A percentile compares a stretch with the other conserved stretches of the same genome.
Conservation (phyloP, 306 rosid genomes). For the Mimosa pudica region DNA sequence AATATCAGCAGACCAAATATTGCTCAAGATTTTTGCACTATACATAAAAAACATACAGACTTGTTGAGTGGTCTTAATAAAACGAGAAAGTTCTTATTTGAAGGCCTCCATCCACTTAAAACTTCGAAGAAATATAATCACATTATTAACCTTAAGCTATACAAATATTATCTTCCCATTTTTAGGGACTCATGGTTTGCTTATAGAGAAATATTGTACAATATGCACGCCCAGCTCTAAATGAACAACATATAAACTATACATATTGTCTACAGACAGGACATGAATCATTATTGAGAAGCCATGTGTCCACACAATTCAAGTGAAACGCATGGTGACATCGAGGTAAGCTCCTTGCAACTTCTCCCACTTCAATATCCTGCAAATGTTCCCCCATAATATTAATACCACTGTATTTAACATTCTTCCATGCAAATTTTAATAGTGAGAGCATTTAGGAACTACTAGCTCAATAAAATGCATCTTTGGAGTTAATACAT, state of each 20-base stretch:
- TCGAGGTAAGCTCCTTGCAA: constrained; percentile 62
- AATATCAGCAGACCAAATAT: no score
- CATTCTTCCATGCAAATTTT: constrained; percentile 16
- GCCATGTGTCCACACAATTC: constrained; percentile 82
- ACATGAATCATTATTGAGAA: constrained; percentile 67
- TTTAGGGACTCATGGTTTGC: neutral
- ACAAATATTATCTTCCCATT: constrained; percentile 25
- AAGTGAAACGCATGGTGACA: constrained; percentile 74
- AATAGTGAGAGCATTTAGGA: constrained; percentile 17
- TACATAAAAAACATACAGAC: neutral
- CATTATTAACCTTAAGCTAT: constrained; percentile 10
- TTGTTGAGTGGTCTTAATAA: neutral
- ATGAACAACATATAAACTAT: constrained; percentile 28
- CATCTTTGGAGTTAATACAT: constrained; percentile 1
- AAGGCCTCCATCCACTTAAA: neutral
- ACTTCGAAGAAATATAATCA: neutral
- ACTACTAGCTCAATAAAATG: constrained; percentile 11
- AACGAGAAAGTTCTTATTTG: neutral
- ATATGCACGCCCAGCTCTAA: constrained; percentile 17
- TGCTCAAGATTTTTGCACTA: no score
- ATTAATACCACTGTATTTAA: constrained; percentile 1
- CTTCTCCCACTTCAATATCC: constrained; percentile 74
- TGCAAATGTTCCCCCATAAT: constrained; percentile 30
- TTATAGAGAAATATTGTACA: constrained; percentile 29
- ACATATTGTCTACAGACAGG: constrained; percentile 75